Evolutionary conservation across 2,329 filamentous ascomycete genomes (phyloP), one percentile per base, ranked within the genome.

Genomic region (Magnaporthiopsis poae): DNA sequence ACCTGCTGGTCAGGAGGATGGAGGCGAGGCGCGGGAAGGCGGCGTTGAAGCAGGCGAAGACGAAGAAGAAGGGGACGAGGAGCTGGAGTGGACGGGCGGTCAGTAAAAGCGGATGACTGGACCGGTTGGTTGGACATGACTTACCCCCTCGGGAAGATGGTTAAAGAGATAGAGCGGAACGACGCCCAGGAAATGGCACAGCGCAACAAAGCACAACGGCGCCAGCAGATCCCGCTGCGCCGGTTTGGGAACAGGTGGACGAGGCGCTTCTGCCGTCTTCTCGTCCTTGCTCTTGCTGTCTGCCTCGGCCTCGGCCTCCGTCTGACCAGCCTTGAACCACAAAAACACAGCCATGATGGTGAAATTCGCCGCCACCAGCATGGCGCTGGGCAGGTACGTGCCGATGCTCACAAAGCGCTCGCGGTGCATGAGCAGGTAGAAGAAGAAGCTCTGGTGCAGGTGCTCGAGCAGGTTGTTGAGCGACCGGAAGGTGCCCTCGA

Each of bases 371-470:
- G 95, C 95, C 67, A 99, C 84, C 64, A 98, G 79, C 95, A 99
- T 99, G n/a, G 95, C 95, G 71, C 92, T 96, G 0, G 95, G 95
- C 3, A 99, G 83, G 74, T 99, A 99, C 1, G 94, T 99, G 21
- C 95, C 95, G 69, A 99, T 99, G 77, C 93, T 98, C 71, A 98
- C 95, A 75, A 99, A 99, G 13, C 93, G 88, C 72, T 95, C 91
- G 36, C 88, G 86, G 71, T 96, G 89, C 86, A 98, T 92, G 61
- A 99, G 83, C 65, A 99, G 82, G 76, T 99, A 99, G 79, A 99
- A 98, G 84, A 99, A 99, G 82, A 99, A 99, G 76, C 93, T 97
- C 79, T 99, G 95, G 75, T 99, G 95, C 68, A 99, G 83, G 75
- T 99, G 93, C 78, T 99, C 95, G 39, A 99, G 84, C 67, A 99